Evolutionary conservation across 2,329 filamentous ascomycete genomes (phyloP).

Genomic region (Dactylonectria estremocensis): DNA sequence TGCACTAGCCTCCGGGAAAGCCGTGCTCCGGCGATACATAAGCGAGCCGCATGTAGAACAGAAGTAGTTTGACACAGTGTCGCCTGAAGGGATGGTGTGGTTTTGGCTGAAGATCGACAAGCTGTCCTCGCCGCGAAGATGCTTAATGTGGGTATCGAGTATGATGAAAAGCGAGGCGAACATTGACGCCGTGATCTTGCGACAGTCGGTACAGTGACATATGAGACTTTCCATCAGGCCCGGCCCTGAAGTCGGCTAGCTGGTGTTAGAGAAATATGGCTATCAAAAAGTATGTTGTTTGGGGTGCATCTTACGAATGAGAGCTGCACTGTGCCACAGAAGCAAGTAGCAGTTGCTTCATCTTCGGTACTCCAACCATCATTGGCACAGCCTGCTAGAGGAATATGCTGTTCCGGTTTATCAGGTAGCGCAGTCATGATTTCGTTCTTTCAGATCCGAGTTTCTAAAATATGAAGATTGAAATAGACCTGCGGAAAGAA

Average conservation of each 20-base stretch:
- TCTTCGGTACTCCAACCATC: constrained; percentile 63
- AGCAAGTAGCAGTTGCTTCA: constrained; percentile 71
- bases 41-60: constrained; percentile 72
- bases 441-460: too few species aligned
- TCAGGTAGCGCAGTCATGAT: constrained; percentile 3
- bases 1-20: constrained; percentile 63
- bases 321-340: constrained; percentile 70
- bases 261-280: not conserved
- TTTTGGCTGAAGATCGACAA: constrained; percentile 63
- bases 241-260: constrained; percentile 49
- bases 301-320: constrained; percentile 67
- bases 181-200: constrained; percentile 74
- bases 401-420: constrained; percentile 46
- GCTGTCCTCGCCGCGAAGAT: constrained; percentile 67
- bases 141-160: constrained; percentile 59
- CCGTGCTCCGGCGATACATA: constrained; percentile 68
- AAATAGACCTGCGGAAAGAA: too few species aligned
- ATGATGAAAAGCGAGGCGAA: constrained; percentile 73
- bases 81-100: constrained; percentile 62
- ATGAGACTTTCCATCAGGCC: constrained; percentile 67
- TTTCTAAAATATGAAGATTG: too few species aligned
- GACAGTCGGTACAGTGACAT: constrained; percentile 75
- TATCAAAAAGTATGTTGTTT: constrained; percentile 22
- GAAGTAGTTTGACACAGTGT: constrained; percentile 74
- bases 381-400: constrained; percentile 53